These are phyloP conservation scores for Diaporthe longicolla DNA, from an alignment of 2,329 filamentous ascomycete genomes.

Conservation along the genomic window DNA sequence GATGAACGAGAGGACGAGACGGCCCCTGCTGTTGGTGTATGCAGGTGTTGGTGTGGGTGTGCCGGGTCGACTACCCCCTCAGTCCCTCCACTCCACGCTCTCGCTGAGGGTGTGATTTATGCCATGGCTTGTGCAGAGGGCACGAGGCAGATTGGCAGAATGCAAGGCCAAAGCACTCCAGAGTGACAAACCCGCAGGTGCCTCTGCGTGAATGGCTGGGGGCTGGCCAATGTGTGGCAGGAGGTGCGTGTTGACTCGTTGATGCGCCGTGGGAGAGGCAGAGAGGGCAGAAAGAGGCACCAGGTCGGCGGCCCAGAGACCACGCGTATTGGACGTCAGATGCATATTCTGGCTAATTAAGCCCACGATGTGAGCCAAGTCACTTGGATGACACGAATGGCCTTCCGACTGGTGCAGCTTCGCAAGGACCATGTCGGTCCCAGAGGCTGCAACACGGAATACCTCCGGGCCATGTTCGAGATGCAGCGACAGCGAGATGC, in stretches of 20 bases:
- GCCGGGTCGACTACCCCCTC: neutral
- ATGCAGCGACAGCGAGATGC: neutral
- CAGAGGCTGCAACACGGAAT: slow-evolving; percentile 13
- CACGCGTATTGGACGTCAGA: slow-evolving; percentile 17
- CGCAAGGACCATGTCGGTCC: slow-evolving; percentile 28
- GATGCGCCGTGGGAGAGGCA: neutral
- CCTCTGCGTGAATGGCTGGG: slow-evolving; percentile 10
- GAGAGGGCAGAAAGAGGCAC: neutral
- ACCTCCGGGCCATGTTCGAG: neutral
- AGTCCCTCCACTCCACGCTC: neutral
- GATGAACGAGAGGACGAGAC: slow-evolving; percentile 4
- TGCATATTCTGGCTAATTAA: slow-evolving; percentile 5
- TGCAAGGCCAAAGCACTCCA: slow-evolving; percentile 32
- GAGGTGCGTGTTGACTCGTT: slow-evolving; percentile 12
- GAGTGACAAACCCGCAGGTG: slow-evolving; percentile 29
- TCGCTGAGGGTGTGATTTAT: slow-evolving; percentile 21
- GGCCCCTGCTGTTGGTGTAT: slow-evolving; percentile 20
- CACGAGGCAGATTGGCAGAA: slow-evolving; percentile 5
- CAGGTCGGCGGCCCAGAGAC: slow-evolving; percentile 19
- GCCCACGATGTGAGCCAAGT: slow-evolving; percentile 25
- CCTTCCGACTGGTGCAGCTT: slow-evolving; percentile 26
- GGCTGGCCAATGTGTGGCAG: slow-evolving; percentile 14
- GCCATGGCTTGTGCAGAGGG: slow-evolving; percentile 21
- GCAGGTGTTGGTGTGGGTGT: slow-evolving; percentile 14
- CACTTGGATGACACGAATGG: slow-evolving; percentile 26